Evolutionary conservation across 345 rosid species (phyloP).

Genomic region (Toxicodendron radicans): DNA sequence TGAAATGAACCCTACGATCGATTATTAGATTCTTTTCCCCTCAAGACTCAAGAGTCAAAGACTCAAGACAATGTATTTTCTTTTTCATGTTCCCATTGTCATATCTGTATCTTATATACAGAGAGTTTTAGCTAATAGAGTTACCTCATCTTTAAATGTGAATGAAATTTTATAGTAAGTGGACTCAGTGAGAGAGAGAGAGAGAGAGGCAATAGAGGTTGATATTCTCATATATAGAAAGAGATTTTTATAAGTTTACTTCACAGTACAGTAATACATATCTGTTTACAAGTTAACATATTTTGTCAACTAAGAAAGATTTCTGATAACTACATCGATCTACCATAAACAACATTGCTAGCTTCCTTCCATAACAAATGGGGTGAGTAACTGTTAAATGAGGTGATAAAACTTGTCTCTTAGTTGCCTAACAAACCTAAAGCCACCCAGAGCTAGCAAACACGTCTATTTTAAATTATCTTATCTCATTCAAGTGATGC

Average conservation of each 20-base stretch:
- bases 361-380: background rate
- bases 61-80: background rate
- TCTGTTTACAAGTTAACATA: too few relatives aligned
- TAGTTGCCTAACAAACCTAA: slow-evolving; percentile 7
- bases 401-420: background rate
- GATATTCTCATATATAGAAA: too few relatives aligned
- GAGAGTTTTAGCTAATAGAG: background rate
- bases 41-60: background rate
- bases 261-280: too few relatives aligned
- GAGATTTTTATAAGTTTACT: too few relatives aligned
- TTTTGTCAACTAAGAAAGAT: too few relatives aligned
- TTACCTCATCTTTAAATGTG: background rate
- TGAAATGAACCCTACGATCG: background rate
- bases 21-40: background rate
- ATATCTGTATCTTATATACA: background rate
- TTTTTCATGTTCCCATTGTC: background rate
- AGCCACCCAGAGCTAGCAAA: background rate
- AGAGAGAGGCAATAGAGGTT: too few relatives aligned
- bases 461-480: background rate
- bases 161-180: background rate
- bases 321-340: background rate
- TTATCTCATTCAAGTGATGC: too few relatives aligned
- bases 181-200: background rate
- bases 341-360: background rate
- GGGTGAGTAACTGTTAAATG: background rate